Evolutionary conservation across 805 yeast genomes (phyloP).

Genomic region (Komagataella phaffii): DNA sequence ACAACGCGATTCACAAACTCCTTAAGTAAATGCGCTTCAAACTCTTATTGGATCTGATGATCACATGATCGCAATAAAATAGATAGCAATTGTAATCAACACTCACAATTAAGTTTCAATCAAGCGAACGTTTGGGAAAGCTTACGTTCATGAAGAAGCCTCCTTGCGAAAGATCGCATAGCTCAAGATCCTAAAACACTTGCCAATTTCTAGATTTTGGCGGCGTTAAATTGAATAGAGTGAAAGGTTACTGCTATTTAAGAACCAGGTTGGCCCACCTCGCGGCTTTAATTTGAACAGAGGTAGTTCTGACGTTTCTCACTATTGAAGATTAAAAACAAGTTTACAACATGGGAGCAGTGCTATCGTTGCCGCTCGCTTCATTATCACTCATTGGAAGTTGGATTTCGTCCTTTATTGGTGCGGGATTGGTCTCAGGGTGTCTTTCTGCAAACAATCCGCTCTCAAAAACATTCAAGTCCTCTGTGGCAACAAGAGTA

Average conservation of each 20-base stretch:
- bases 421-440: conserved; percentile 69
- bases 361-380: conserved; percentile 57
- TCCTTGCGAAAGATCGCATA: too few species aligned
- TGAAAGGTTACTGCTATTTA: background rate
- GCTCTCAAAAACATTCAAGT: conserved; percentile 35
- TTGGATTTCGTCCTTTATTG: conserved; percentile 61
- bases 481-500: conserved; percentile 74
- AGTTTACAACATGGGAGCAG: conserved; percentile 39
- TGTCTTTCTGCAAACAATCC: conserved; percentile 19
- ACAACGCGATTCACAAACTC: too few species aligned
- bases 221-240: too few species aligned
- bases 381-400: conserved; percentile 40
- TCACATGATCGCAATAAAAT: background rate
- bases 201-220: too few species aligned
- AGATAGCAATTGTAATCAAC: too few species aligned
- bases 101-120: background rate
- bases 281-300: background rate
- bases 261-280: background rate
- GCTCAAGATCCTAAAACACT: too few species aligned
- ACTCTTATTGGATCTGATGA: background rate
- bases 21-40: background rate
- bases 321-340: background rate
- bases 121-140: background rate
- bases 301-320: background rate
- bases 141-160: too few species aligned